Base-by-base conservation (phyloP, 352 stramenopile species). In the Phytopythium ostracodes region DNA sequence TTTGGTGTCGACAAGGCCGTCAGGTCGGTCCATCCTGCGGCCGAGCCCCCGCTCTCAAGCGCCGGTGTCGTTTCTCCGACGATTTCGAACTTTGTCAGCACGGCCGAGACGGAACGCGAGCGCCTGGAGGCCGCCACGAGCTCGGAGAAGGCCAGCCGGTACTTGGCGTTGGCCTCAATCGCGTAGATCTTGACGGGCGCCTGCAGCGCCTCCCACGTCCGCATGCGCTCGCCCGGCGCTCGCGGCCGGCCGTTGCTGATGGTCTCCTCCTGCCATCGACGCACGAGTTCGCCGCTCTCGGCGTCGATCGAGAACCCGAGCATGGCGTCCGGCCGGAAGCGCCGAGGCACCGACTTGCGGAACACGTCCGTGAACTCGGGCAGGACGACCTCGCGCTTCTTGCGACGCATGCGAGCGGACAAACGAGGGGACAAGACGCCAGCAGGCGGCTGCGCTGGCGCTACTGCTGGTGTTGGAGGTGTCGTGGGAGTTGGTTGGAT, bases 321-420 rank as follows among this genome's bases (percentile, higher is more conserved):
- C 15, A 75, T 66, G 11, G 63, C 67, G 43, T 94, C 85, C 0
- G 84, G 77, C 1, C 54, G 50, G 54, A 84, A 89, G 6, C 57
- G 62, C 1, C 43, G 59, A 0, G 59, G 50, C 31, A 91, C 73
- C 0, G 73, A 77, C 65, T 90, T 91, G 53, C 79, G 77, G 55
- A 91, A 92, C 18, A 73, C 62, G 42, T 87, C 81, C 4, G 83
- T 92, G 63, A 79, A 92, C 65, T 92, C 81, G 3, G 85, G 80
- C 12, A 92, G 60, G 8, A 87, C 57, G 2, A 81, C 63, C 18
- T n/a, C 10, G 25, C 31, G 52, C 31, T 58, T 58, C 31, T 31
- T 58, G 52, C 27, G 18, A 20, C 42, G 18, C 22, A 33, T 2
- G 0, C 17, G 49, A 52, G 18, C 24, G 17, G 29, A 36, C 22